Evolutionary conservation across 805 yeast genomes (phyloP), one percentile per base, ranked within the genome.

Genomic region (Teunomyces cretensis): DNA sequence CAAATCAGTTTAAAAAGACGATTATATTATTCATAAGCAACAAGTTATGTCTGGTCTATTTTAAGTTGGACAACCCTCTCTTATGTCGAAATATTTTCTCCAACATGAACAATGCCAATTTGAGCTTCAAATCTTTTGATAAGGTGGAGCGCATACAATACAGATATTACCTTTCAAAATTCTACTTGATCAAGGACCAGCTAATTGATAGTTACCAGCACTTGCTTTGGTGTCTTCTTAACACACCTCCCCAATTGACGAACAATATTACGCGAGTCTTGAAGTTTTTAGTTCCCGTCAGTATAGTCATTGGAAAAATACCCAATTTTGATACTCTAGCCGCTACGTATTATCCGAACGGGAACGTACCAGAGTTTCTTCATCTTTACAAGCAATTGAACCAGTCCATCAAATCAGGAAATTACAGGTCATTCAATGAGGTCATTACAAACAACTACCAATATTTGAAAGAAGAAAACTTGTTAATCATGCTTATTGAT

Each of bases 81-180:
- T 62, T 80, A 13, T 82, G 87, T 60, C 73, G 80, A 30, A 81
- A 82, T 52, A 80, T 82, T 32, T 80, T 81, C 54, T 74, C 83
- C 28, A 82, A 81, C 57, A 75, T 82, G 67, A 79, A 76, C 52
- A 77, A 78, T 39, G 69, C 82, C 14, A 64, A 67, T 17, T 62
- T 81, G 32, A 69, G 67, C 32, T 71, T 72, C 42, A 51, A 50
- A 2, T 59, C 65, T n/a, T 79, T 73, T 33, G 57, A 71, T 3
- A 66, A 54, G 33, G 60, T 71, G 13, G 79, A 79, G 49, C 73
- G 77, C 37, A 55, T 80, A 6, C 76, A 74, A 41, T 82, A 80
- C 57, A 60, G 86, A 39, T 81, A 69, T 54, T 71, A 77, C 39
- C 61, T 81, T 37, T 82, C 82, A 2, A 70, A 79, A 36, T 84